Conservation (phyloP, 2,329 filamentous ascomycete species). For the Fusarium sp. region DNA sequence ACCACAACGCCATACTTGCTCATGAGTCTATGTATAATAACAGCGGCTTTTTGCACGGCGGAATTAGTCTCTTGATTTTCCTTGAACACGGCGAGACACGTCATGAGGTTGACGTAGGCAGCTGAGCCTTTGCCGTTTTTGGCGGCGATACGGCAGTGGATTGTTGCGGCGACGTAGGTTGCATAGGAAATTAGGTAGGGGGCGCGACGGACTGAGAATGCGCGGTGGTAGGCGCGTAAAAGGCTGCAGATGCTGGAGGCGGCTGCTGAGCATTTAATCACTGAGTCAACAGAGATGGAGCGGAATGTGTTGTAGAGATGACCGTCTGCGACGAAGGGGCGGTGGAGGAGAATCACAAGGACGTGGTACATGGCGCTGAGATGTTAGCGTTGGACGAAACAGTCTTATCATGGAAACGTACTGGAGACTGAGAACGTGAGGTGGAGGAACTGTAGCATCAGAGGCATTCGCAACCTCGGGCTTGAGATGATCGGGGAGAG, state of each 20-base stretch:
- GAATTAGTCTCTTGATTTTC: constrained; percentile 62
- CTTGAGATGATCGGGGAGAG: constrained; percentile 54
- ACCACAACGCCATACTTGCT: constrained; percentile 52
- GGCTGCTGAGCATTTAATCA: constrained; percentile 55
- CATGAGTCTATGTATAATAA: constrained; percentile 57
- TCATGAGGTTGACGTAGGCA: constrained; percentile 52
- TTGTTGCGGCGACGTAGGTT: constrained; percentile 63
- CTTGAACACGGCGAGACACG: constrained; percentile 57
- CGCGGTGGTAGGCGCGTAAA: constrained; percentile 54
- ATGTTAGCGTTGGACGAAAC: rapidly evolving
- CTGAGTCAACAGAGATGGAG: constrained; percentile 54
- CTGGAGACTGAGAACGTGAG: constrained; percentile 55
- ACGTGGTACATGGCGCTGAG: constrained; percentile 58
- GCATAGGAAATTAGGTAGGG: constrained; percentile 66
- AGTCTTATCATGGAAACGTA: rapidly evolving
- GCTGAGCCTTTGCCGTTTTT: constrained; percentile 52
- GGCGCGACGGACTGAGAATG: constrained; percentile 56
- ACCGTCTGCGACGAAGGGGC: constrained; percentile 61
- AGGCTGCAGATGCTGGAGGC: constrained; percentile 56
- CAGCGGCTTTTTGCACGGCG: constrained; percentile 56
- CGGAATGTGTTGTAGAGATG: constrained; percentile 56
- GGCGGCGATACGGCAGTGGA: constrained; percentile 61
- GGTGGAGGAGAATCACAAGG: constrained; percentile 62
- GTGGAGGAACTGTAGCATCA: constrained; percentile 47
- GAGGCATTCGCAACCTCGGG: constrained; percentile 45